Evolutionary conservation across 257 asterid species (phyloP), one percentile per base, ranked within the genome.

Genomic region (Capsicum rhomboideum): DNA sequence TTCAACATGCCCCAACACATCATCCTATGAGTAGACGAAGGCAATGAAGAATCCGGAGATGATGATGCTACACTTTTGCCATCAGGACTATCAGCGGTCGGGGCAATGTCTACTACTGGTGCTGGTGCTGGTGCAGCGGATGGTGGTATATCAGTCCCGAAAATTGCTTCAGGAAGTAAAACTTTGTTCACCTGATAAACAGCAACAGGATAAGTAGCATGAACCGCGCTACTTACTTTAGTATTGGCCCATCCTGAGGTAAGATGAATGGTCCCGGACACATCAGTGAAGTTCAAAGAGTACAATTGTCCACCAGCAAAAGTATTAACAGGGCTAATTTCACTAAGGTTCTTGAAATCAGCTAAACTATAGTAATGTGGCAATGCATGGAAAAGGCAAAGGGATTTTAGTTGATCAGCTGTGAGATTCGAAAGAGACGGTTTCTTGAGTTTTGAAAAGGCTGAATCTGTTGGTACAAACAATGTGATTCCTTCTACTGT

Each of bases 101-200:
- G 94, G 0, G 91, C 82, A 10, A 82, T 68, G n/a, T 83, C 96
- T 0, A 94, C 97, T 59, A 93, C 87, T 0, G 97, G 98, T 14
- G 95, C 90, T 0, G 98, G 98, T n/a, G 94, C 94, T 0, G 95
- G 90, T 12, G 86, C 85, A 3, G 40, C 40, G 40, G 40, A 34
- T 18, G 97, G 97, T 7, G 97, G 98, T 14, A 95, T 91, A 71
- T 92, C 92, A 4, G 95, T 93, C 79, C 98, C 98, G 56, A 93
- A 93, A 79, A 95, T 92, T 0, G 95, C 97, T 69, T 86, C 92
- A 0, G 98, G 97, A 80, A 93, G 91, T 6, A 91, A 87, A 61
- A 95, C 91, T 74, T 40, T 84, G 26, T 93, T 93, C 8, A 92
- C 89, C 89, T 93, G 94, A 74, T 90, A 95, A 69, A 93, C 79